Percentiles rank a stretch among this genome's conserved stretches.
These are phyloP conservation scores for Dioscorea cayenensis DNA, from an alignment of 116 monocot species.

Conservation along the genomic window DNA sequence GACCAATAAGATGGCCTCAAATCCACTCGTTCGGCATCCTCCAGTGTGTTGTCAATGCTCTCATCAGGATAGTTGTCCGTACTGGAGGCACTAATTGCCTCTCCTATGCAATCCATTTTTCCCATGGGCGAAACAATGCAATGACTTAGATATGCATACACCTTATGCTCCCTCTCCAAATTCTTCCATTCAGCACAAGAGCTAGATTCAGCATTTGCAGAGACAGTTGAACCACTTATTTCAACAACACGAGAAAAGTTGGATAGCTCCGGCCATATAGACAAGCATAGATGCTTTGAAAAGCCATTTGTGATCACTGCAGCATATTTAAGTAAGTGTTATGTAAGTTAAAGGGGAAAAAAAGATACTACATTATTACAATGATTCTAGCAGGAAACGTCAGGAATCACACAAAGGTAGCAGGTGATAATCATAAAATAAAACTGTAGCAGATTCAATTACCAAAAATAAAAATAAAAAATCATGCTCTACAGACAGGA, in stretches of 20 bases:
- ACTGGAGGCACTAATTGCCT: conserved; percentile 72
- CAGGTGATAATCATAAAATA: background rate
- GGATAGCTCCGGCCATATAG: conserved; percentile 52
- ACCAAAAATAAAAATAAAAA: background rate
- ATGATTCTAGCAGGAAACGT: background rate
- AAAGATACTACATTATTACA: background rate
- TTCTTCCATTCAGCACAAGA: conserved; percentile 32
- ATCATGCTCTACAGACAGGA: background rate
- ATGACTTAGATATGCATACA: conserved; percentile 43
- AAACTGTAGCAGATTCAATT: background rate
- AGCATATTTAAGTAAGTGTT: conserved; percentile 3
- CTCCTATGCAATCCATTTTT: conserved; percentile 31
- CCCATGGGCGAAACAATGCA: conserved; percentile 21
- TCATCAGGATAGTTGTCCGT: conserved; percentile 93
- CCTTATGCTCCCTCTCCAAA: conserved; percentile 53
- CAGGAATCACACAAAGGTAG: background rate
- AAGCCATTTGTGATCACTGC: conserved; percentile 77
- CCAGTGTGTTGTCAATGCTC: conserved; percentile 67
- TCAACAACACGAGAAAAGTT: conserved; percentile 34
- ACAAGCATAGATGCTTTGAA: conserved; percentile 44
- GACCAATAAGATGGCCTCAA: conserved; percentile 86
- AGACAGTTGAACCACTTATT: conserved; percentile 7
- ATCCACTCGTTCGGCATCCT: conserved; percentile 31
- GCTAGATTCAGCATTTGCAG: conserved; percentile 31
- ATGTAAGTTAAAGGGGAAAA: background rate